Evolutionary conservation across 23 red algal genomes (phyloP).

Genomic region (Chondrus crispus): DNA sequence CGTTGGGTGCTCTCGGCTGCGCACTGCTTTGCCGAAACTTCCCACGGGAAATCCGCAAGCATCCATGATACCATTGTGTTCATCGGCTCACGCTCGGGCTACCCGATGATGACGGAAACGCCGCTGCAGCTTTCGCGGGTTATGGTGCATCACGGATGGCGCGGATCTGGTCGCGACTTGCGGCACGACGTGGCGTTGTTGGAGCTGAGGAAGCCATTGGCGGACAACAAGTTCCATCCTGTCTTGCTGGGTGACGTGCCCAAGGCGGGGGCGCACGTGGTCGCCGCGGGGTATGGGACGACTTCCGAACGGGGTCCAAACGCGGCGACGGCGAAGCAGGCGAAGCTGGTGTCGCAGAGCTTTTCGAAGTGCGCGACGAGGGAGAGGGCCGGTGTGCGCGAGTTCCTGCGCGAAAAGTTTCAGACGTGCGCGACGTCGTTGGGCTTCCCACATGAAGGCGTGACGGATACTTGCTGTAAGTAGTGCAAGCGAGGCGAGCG

Average conservation of each 20-base stretch:
- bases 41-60: not conserved
- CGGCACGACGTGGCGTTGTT: slow-evolving; percentile 14
- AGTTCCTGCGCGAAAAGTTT: not conserved
- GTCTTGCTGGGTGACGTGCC: slow-evolving; percentile 11
- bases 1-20: slow-evolving; percentile 19
- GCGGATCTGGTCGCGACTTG: not conserved
- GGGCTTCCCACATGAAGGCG: slow-evolving; percentile 26
- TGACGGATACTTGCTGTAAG: slow-evolving; percentile 52
- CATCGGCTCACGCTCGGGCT: not conserved
- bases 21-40: slow-evolving; percentile 2
- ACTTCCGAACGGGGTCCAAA: not conserved
- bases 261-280: not conserved
- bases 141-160: not conserved
- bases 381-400: not conserved
- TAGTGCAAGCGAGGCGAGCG: too few relatives aligned
- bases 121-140: not conserved
- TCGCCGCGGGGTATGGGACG: slow-evolving; percentile 31
- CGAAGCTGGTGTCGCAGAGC: not conserved
- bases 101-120: not conserved
- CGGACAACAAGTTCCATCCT: not conserved
- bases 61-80: not conserved
- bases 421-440: slow-evolving; percentile 29
- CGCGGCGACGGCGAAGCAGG: slow-evolving; percentile 8
- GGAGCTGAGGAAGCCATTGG: not conserved
- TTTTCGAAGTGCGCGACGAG: not conserved